These are phyloP conservation scores for Acer negundo DNA, from an alignment of 345 rosid genomes.

Conservation along the genomic window DNA sequence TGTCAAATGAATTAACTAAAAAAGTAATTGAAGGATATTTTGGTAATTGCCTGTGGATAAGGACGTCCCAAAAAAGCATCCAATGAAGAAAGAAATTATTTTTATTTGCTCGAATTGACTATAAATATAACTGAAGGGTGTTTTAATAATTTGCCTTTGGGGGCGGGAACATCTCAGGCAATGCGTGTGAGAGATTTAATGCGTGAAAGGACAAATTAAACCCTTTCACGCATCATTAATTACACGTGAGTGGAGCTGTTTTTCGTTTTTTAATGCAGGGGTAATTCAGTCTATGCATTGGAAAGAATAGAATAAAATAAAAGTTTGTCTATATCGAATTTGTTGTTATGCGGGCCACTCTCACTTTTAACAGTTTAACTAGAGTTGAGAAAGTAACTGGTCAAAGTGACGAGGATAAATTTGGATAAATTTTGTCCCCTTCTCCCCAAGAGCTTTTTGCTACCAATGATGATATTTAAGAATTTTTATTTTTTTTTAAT, in stretches of 20 bases:
- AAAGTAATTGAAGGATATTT: no score
- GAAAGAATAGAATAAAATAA: not conserved
- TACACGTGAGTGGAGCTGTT: slow-evolving; percentile 36
- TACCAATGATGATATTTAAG: no score
- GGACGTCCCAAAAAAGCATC: slow-evolving; percentile 13
- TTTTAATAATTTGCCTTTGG: not conserved
- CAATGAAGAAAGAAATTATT: slow-evolving; percentile 12
- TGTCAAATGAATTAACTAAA: no score
- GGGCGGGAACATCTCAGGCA: slow-evolving; percentile 26
- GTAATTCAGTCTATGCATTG: not conserved
- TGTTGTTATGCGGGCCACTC: not conserved
- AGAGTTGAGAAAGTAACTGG: not conserved
- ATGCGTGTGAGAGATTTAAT: slow-evolving; percentile 16
- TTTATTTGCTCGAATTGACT: not conserved
- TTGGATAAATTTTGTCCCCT: not conserved
- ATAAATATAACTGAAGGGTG: not conserved
- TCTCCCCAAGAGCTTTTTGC: no score
- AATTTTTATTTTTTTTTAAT: no score
- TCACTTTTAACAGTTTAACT: not conserved
- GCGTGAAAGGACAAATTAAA: slow-evolving; percentile 37
- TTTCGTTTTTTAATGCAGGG: slow-evolving; percentile 13
- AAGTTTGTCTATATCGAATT: not conserved
- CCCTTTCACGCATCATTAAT: slow-evolving; percentile 34
- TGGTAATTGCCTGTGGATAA: not conserved
- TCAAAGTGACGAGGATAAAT: not conserved